A percentile compares a stretch with the other conserved stretches of the same genome.
Evolutionary conservation across 345 rosid genomes (phyloP).

Genomic region (Lenwebbia sp.): DNA sequence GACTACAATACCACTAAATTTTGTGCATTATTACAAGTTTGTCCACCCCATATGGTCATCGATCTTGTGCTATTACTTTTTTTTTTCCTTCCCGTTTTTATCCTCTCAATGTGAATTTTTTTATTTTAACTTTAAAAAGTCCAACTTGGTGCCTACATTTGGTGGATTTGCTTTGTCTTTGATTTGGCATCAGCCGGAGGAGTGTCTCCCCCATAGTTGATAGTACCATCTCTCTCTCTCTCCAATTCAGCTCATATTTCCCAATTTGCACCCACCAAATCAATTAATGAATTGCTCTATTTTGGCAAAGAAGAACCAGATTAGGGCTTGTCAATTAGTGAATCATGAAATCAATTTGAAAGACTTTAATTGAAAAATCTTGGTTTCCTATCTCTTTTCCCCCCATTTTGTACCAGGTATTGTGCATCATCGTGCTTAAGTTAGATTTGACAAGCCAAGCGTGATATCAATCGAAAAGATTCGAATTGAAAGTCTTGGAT

Average conservation of each 20-base stretch:
- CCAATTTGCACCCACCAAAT: neutral
- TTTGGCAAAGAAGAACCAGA: neutral
- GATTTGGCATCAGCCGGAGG: neutral
- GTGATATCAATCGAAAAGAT: neutral
- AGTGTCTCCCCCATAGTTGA: neutral
- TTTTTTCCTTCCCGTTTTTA: neutral
- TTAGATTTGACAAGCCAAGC: neutral
- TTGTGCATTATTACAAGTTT: neutral
- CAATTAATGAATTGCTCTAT: neutral
- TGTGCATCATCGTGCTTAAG: neutral
- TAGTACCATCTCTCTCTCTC: neutral
- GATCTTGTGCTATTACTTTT: neutral
- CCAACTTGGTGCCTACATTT: neutral
- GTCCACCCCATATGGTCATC: neutral
- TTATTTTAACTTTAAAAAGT: neutral
- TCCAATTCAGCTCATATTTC: neutral
- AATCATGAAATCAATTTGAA: neutral
- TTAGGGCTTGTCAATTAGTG: neutral
- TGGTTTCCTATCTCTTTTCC: too few relatives aligned
- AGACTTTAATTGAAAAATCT: neutral
- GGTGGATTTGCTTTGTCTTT: neutral
- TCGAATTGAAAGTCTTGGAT: neutral
- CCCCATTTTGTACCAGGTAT: neutral
- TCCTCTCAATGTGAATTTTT: neutral
- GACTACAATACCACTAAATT: constrained; percentile 18